phyloP scores from a whole-genome alignment of 208 protist species.

The Polymyxa betae region DNA sequence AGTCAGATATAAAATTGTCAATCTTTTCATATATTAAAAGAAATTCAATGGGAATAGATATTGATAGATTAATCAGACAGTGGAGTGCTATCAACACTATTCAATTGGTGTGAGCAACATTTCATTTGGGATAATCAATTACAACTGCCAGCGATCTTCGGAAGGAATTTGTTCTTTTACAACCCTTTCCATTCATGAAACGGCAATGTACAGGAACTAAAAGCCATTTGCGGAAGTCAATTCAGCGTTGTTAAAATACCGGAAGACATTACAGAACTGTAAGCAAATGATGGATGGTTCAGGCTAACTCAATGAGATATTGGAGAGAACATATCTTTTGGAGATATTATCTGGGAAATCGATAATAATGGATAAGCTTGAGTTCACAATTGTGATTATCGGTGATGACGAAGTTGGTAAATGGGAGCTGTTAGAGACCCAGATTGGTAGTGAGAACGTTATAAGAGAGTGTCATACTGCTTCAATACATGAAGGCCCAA shows the following conservation, averaged over 20 bases:
- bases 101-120: background rate
- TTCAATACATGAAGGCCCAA: background rate
- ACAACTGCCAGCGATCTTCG: too few relatives aligned
- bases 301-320: background rate
- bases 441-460: background rate
- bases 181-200: background rate
- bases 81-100: background rate
- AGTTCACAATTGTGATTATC: background rate
- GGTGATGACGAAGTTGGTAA: background rate
- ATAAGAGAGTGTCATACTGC: background rate
- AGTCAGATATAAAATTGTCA: background rate
- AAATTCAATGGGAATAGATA: background rate
- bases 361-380: background rate
- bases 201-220: background rate
- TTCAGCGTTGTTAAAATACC: too few relatives aligned
- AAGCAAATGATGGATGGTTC: background rate
- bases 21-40: background rate
- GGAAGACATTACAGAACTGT: background rate
- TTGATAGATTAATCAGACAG: background rate
- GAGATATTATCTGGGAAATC: background rate
- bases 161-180: background rate
- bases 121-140: background rate
- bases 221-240: too few relatives aligned
- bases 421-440: background rate
- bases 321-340: background rate